Conservation (phyloP, 192 early-diverging fungal species). For the Coemansia sp. region DNA sequence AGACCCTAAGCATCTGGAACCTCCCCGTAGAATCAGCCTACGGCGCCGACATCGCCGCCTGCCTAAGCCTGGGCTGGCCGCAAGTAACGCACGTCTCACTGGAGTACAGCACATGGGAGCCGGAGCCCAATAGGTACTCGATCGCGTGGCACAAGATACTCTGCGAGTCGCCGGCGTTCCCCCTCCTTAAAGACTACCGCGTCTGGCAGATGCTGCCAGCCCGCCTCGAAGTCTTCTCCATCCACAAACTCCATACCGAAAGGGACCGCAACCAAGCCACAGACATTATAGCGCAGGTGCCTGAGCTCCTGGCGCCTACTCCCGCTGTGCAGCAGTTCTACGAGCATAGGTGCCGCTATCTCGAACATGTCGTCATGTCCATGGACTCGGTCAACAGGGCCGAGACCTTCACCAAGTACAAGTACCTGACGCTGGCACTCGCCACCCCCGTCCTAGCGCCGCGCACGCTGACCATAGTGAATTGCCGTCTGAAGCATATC, state of each 20-base stretch:
- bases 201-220: constrained; percentile 55
- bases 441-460: constrained; percentile 51
- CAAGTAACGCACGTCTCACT: constrained; percentile 42
- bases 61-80: constrained; percentile 47
- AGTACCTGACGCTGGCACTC: constrained; percentile 45
- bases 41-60: constrained; percentile 44
- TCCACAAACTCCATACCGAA: constrained; percentile 47
- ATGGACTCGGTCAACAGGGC: constrained; percentile 55
- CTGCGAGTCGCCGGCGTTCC: constrained; percentile 41
- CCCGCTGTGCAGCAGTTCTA: constrained; percentile 52
- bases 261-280: constrained; percentile 53
- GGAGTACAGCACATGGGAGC: constrained; percentile 54
- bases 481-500: constrained; percentile 51
- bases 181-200: constrained; percentile 39
- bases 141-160: constrained; percentile 47
- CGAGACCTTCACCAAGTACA: constrained; percentile 54
- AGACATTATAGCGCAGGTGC: constrained; percentile 50
- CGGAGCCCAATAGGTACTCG: constrained; percentile 49
- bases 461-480: constrained; percentile 49
- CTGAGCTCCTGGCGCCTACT: constrained; percentile 43
- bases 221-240: constrained; percentile 45
- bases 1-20: constrained; percentile 49
- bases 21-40: constrained; percentile 51
- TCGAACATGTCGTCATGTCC: constrained; percentile 53
- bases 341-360: constrained; percentile 47